These are phyloP conservation scores for Spergularia azorica DNA, from an alignment of 179 eudicot genomes.

Conservation along the genomic window DNA sequence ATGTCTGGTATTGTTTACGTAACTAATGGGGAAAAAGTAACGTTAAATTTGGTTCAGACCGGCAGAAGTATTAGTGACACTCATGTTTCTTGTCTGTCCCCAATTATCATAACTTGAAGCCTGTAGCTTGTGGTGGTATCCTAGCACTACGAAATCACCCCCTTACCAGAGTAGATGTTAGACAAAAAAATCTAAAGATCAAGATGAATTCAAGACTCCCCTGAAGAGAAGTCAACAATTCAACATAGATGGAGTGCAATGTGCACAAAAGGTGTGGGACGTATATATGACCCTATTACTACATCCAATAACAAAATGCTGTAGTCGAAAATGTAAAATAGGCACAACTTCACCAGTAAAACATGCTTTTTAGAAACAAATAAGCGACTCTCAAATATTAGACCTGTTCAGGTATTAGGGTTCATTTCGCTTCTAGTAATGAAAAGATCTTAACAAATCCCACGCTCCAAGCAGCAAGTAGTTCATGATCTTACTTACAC, in stretches of 20 bases:
- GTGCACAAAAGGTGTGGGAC: constrained; percentile 1
- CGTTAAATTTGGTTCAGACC: no score
- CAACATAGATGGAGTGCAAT: neutral
- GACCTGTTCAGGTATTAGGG: neutral
- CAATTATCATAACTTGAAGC: neutral
- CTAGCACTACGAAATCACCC: neutral
- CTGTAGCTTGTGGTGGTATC: neutral
- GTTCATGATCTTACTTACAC: no score
- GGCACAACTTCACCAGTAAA: neutral
- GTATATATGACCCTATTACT: neutral
- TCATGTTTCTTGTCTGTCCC: constrained; percentile 6
- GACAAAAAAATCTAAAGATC: neutral
- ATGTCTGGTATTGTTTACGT: no score
- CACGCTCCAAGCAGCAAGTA: neutral
- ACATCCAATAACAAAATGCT: neutral
- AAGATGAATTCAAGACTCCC: neutral
- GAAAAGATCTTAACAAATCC: neutral
- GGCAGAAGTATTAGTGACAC: neutral
- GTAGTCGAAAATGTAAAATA: neutral
- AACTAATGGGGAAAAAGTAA: no score
- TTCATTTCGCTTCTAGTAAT: neutral
- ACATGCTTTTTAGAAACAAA: neutral
- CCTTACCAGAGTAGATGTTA: neutral
- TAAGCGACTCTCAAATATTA: neutral
- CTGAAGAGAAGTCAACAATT: neutral